These are phyloP conservation scores for Hypocreales sp. DNA, from an alignment of 2,329 filamentous ascomycete species.

Conservation along the genomic window DNA sequence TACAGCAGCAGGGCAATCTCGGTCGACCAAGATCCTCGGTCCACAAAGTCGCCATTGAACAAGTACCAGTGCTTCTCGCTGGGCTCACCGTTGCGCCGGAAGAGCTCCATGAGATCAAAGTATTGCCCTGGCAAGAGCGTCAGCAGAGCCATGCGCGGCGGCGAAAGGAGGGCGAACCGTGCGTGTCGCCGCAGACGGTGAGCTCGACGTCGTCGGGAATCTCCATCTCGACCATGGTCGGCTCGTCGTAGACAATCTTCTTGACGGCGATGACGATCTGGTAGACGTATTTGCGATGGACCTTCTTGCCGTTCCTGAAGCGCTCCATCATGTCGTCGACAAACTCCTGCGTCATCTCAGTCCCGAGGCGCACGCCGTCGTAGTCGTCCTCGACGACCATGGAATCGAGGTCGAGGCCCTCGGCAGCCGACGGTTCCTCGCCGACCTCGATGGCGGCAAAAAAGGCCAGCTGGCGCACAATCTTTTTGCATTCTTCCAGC, in stretches of 20 bases:
- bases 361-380: conserved; percentile 64
- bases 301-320: conserved; percentile 91
- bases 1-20: conserved; percentile 90
- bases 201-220: conserved; percentile 64
- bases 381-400: conserved; percentile 75
- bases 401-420: conserved; percentile 73
- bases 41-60: conserved; percentile 98
- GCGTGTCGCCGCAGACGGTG: conserved; percentile 94
- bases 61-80: conserved; percentile 81
- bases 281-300: conserved; percentile 94
- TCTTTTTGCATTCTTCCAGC: conserved; percentile 83
- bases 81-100: conserved; percentile 77
- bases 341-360: conserved; percentile 90
- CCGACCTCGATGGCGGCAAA: conserved; percentile 87
- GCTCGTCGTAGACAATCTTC: conserved; percentile 79
- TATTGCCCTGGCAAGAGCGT: conserved; percentile 59
- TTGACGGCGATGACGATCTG: conserved; percentile 86
- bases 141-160: background rate
- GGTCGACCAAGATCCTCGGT: conserved; percentile 94
- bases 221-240: conserved; percentile 91
- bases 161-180: conserved; percentile 43
- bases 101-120: conserved; percentile 93
- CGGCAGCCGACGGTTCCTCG: conserved; percentile 82
- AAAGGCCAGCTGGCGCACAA: conserved; percentile 84
- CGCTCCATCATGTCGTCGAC: conserved; percentile 93